These are phyloP conservation scores for Dactylellina cionopaga DNA, from an alignment of 2,329 filamentous ascomycete genomes.

Conservation along the genomic window DNA sequence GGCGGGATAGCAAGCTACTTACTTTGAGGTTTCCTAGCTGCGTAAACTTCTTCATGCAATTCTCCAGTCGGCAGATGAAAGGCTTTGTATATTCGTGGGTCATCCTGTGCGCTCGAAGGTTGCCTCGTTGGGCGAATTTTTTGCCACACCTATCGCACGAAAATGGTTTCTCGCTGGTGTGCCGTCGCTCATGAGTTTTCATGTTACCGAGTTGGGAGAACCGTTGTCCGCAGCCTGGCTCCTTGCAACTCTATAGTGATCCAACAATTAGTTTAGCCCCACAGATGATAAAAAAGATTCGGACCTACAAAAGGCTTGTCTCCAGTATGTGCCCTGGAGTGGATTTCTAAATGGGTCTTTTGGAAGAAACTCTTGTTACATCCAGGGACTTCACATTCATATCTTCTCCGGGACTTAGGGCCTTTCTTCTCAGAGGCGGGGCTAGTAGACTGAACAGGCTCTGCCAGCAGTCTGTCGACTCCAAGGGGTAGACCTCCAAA, in stretches of 20 bases:
- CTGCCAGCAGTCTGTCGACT: conserved; percentile 56
- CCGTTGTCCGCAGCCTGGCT: conserved; percentile 76
- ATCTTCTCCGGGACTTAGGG: conserved; percentile 68
- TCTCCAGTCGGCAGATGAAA: conserved; percentile 81
- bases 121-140: conserved; percentile 84
- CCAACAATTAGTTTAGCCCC: neutral
- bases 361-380: conserved; percentile 88
- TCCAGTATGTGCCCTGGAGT: conserved; percentile 86
- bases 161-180: conserved; percentile 88
- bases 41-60: conserved; percentile 87
- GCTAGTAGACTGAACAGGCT: conserved; percentile 45
- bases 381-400: conserved; percentile 76
- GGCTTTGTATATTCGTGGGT: conserved; percentile 81
- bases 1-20: conserved; percentile 55
- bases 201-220: conserved; percentile 94
- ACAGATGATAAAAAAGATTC: conserved; percentile 1
- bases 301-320: conserved; percentile 86
- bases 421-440: conserved; percentile 46
- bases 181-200: conserved; percentile 87
- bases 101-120: conserved; percentile 83
- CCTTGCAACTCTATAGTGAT: conserved; percentile 70
- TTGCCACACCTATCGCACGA: conserved; percentile 82
- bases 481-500: conserved; percentile 46
- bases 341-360: conserved; percentile 92
- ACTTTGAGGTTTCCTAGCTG: conserved; percentile 93